Percentiles rank a stretch among this genome's conserved stretches.
Evolutionary conservation across 306 rosid genomes (phyloP).

Genomic region (Ormosia semicastrata): DNA sequence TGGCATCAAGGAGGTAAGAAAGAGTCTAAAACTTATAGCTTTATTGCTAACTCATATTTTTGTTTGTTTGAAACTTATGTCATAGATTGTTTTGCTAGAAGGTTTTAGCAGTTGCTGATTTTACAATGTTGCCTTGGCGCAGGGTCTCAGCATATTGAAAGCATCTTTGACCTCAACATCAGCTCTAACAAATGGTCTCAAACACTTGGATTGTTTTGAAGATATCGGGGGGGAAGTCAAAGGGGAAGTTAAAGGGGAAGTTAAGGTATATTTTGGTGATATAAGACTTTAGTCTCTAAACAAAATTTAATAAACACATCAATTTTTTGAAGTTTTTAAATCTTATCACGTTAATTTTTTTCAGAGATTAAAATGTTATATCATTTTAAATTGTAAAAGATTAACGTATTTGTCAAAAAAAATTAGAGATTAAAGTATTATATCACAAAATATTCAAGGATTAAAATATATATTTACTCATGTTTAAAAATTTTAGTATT

Average conservation of each 20-base stretch:
- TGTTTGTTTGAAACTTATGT: neutral
- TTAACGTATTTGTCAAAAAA: too few relatives aligned
- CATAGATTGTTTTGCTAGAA: neutral
- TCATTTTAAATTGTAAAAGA: too few relatives aligned
- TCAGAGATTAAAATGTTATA: too few relatives aligned
- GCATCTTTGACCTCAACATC: constrained; percentile 18
- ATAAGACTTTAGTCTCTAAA: too few relatives aligned
- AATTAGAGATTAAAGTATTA: too few relatives aligned
- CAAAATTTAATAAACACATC: too few relatives aligned
- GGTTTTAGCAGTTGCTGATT: neutral
- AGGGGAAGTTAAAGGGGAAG: neutral
- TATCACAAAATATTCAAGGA: too few relatives aligned
- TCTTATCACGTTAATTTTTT: too few relatives aligned
- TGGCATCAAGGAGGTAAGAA: constrained; percentile 23
- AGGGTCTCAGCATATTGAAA: constrained; percentile 13
- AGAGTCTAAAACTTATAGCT: neutral
- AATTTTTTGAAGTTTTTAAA: too few relatives aligned
- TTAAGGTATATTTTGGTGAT: too few relatives aligned
- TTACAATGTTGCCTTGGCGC: neutral
- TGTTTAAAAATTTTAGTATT: too few relatives aligned
- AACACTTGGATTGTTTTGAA: neutral
- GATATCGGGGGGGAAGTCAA: neutral
- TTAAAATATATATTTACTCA: too few relatives aligned
- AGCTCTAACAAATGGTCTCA: neutral
- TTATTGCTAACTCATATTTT: neutral